Percentiles rank a stretch among this genome's conserved stretches.
Conservation (phyloP, 495 filamentous ascomycete species). For the Penicillium simplicissimum region DNA sequence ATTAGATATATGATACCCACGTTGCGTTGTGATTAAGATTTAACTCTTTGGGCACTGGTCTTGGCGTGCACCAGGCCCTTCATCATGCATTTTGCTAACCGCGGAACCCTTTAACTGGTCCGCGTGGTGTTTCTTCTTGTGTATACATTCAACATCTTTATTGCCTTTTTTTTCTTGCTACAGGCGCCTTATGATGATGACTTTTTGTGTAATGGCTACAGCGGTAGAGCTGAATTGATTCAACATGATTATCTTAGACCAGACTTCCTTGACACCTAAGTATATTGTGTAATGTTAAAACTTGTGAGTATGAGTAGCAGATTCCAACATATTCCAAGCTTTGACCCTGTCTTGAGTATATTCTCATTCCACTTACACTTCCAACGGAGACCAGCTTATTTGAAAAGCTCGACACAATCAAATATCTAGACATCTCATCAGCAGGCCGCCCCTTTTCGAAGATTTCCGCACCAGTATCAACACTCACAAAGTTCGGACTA, state of each 20-base stretch:
- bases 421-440: constrained; percentile 46
- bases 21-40: constrained; percentile 23
- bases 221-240: constrained; percentile 15
- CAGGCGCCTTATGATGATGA: constrained; percentile 21
- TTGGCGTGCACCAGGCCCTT: not conserved
- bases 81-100: constrained; percentile 7
- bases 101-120: constrained; percentile 11
- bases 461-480: not conserved
- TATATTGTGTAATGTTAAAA: not conserved
- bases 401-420: constrained; percentile 56
- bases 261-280: not conserved
- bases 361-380: no score
- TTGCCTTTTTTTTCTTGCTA: constrained; percentile 1
- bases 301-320: not conserved
- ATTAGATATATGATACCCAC: constrained; percentile 49
- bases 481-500: constrained; percentile 62
- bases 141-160: constrained; percentile 38
- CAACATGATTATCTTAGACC: constrained; percentile 21
- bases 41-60: constrained; percentile 4
- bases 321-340: no score
- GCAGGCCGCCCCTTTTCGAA: not conserved
- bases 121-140: constrained; percentile 20
- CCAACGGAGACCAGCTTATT: constrained; percentile 11
- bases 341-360: no score
- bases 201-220: constrained; percentile 1